Conservation (phyloP, 2,329 filamentous ascomycete genomes). For the Neoascochyta sp. region DNA sequence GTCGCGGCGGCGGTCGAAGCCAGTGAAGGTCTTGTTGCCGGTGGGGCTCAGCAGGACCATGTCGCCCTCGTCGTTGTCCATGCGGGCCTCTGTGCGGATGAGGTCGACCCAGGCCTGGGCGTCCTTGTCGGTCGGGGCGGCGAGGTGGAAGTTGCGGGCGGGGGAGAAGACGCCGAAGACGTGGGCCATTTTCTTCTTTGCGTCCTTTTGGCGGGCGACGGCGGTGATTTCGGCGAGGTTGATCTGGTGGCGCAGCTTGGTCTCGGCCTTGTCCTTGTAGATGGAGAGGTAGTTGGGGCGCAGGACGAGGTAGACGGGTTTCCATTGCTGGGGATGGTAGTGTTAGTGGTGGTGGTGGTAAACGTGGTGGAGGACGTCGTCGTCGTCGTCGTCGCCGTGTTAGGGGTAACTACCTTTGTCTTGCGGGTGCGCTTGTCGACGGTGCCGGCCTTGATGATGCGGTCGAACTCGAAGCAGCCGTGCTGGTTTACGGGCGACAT, state of each 20-base stretch:
- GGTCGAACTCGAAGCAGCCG: conserved; percentile 93
- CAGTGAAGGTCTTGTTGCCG: conserved; percentile 47
- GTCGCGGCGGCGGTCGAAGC: conserved; percentile 37
- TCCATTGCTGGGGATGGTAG: conserved; percentile 67
- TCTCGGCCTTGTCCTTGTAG: conserved; percentile 89
- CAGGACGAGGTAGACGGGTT: conserved; percentile 81
- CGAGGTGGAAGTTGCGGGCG: conserved; percentile 85
- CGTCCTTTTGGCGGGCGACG: conserved; percentile 81
- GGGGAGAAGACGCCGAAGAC: conserved; percentile 92
- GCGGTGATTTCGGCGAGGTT: conserved; percentile 86
- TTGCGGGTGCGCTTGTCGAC: conserved; percentile 87
- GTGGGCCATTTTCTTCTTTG: conserved; percentile 79
- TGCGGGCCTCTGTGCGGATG: conserved; percentile 74
- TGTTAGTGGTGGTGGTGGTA: background rate
- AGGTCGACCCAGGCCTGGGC: conserved; percentile 82
- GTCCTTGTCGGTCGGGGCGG: conserved; percentile 69
- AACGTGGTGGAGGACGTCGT: background rate
- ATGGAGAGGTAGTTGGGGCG: conserved; percentile 86
- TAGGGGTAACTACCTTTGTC: conserved; percentile 62
- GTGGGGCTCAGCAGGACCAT: conserved; percentile 69
- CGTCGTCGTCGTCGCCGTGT: background rate
- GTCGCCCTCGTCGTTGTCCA: conserved; percentile 85
- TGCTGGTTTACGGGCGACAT: conserved; percentile 89
- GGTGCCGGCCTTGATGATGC: conserved; percentile 83
- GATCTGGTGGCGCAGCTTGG: conserved; percentile 83